Base-by-base conservation (phyloP, 768 basidiomycete species). In the Trametes maxima region DNA sequence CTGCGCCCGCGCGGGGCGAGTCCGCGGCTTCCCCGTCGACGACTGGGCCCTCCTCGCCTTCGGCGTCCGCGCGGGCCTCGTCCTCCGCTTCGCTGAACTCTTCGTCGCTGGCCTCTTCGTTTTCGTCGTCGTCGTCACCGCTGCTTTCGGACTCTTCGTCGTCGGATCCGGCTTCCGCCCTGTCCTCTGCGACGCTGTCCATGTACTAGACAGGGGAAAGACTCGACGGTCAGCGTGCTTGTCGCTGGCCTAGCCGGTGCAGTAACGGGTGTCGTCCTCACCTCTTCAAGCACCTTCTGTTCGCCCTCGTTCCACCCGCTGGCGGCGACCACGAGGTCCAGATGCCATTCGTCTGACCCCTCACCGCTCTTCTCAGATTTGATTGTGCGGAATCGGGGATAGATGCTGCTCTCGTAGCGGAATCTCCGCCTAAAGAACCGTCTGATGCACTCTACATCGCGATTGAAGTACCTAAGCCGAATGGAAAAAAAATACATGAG, bases 371-470 rank as follows among this genome's bases (percentile, higher is more conserved):
- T 71, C 62, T 73, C 72, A 33, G 84, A 80, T 28, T 78, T 77
- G 59, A 91, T 54, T 0, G 83, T 81, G 65, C 84, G 86, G 78
- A 98, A 98, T 55, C 84, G 85, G 14, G 97, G 97, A 75, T 92
- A 98, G 43, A 95, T 75, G 0, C 82, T 77, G 61, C 94, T 95
- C 76, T 98, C 97, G 72, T 96, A 99, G 60, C 87, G 85, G 77
- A 98, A 98, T 24, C 95, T 79, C 60, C 93, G 82, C 69, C 81
- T 82, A 80, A 99, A 98, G 78, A 97, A 99, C 10, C 84, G 87
- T 36, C 94, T 84, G 67, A 99, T 94, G 73, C 97, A 98, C 60
- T 96, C 90, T 8, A 99, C 97, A 74, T 99, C 97, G 21, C 97
- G 88, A 74, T 98, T 96, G 77, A 99, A 99, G 77, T 97, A 99